Base-by-base conservation (phyloP, 805 yeast genomes). In the Sungouiozyma ichnusensis region DNA sequence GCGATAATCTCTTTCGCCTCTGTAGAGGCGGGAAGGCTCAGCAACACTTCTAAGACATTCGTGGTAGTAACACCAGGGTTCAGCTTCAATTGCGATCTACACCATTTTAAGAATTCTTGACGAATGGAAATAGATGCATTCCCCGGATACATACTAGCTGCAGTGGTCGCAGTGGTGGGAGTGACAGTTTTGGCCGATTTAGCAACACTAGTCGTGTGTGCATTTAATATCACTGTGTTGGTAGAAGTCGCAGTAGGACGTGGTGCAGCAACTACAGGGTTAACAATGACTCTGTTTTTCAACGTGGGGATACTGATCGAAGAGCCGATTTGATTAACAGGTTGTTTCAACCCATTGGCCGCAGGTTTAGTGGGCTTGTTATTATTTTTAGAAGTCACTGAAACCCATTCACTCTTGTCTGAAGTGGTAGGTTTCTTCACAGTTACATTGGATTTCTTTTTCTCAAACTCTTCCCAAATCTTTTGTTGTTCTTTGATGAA, bases 1-100 rank as follows among this genome's bases (percentile, higher is more conserved):
- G 95, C 81, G 57, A 90, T 87, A 58, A 90, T 84, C 59, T 81
- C 95, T 38, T 73, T 69, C 0, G 94, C 77, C 51, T 86, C 95
- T 5, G 71, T 52, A 33, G 79, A 75, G n/a, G 73, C 64, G 31
- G 97, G 96, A 47, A 90, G 72, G 46, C 86, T 79, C 47, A 88
- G 67, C 53, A 92, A 72, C 57, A 92, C 79, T 43, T 82, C 79
- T 38, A 90, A 67, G 35, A 92, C 77, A 57, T 84, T 95, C 48
- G 81, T 84, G 38, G 72, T 72, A 35, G 86, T 79, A 34, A 88
- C 87, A 15, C 85, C 80, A 8, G 79, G 73, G 57, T 85, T 80
- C 58, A 90, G 68, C 42, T 69, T 68, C 71, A 83, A 68, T 48
- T 79, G 76, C 3, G 75, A 58, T 52, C 85, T 74, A 46, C 86